These are phyloP conservation scores for Basidiobolus meristosporus DNA, from an alignment of 371 early-diverging fungal species.

Conservation along the genomic window DNA sequence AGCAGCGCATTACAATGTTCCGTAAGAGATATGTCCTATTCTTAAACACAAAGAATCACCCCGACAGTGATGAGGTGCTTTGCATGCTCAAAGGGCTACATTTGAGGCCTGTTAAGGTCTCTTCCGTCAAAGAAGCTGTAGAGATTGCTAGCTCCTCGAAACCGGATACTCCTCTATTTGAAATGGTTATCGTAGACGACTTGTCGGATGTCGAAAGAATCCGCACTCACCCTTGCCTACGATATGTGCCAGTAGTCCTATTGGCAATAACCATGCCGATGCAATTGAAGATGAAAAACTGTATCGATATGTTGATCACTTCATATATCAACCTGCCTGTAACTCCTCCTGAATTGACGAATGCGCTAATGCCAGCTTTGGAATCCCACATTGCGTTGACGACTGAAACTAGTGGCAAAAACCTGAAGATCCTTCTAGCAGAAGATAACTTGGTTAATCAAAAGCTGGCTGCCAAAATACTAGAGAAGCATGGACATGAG, in stretches of 20 bases:
- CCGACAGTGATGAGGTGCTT: not conserved
- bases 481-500: constrained; percentile 55
- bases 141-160: constrained; percentile 5
- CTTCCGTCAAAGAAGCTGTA: constrained; percentile 15
- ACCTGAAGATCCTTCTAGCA: constrained; percentile 40
- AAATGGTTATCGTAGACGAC: constrained; percentile 29
- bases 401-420: constrained; percentile 15
- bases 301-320: constrained; percentile 38
- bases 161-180: constrained; percentile 15
- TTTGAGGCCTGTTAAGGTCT: constrained; percentile 15
- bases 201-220: constrained; percentile 24
- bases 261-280: constrained; percentile 19
- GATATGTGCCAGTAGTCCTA: constrained; percentile 40
- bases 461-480: constrained; percentile 48
- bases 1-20: constrained; percentile 19
- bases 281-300: constrained; percentile 27
- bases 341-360: constrained; percentile 31
- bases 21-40: constrained; percentile 20
- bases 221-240: constrained; percentile 23
- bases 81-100: constrained; percentile 13
- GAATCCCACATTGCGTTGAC: constrained; percentile 39
- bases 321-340: constrained; percentile 37
- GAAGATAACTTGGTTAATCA: constrained; percentile 75
- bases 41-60: constrained; percentile 8
- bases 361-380: constrained; percentile 41